Evolutionary conservation across 169 alveolate genomes (phyloP), one percentile per base, ranked within the genome.

Genomic region (Theileria equi): DNA sequence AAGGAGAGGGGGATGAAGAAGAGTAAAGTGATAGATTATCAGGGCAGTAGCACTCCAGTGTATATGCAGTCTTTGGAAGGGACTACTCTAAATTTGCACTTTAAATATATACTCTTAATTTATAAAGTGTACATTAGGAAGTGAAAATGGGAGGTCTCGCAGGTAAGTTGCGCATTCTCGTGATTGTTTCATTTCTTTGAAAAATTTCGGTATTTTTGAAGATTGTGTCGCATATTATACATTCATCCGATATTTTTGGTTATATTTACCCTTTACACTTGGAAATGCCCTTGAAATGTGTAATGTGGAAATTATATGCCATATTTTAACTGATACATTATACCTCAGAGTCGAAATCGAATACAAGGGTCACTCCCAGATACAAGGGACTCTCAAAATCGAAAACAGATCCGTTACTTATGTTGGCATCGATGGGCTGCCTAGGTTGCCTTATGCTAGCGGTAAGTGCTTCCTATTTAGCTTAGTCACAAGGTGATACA

Each of bases 1-100:
- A 32, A 2, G 23, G 19, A 3, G 71, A 57, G 16, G 48, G 38
- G 16, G 72, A 61, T 19, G 72, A 53, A 16, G 72, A 61, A 59
- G 71, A 52, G 17, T 25, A 29, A 23, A 43, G 29, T 63, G 57
- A 59, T 13, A 67, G 45, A 17, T 3, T 40, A 31, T 21, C 29
- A 4, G 62, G 48, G 49, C 29, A 3, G 59, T 28, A 49, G 16
- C 17, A 49, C 17, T 28, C 13, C 31, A 49, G 4, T 49, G 31
- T 19, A 28, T 28, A 49, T 49, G 26, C 31, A 49, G 13, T 13
- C 31, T 49, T 19, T 19, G n/a, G 17, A 28, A 49, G 31, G 7
- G 4, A 28, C 13, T 49, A 49, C 31, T 49, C 29, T 49, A 13
- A 49, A 5, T 49, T 49, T 19, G 7, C 31, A 28, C 26, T 49